Base-by-base conservation (phyloP, 1,284 basidiomycete species). In the Termitomyces sp. region DNA sequence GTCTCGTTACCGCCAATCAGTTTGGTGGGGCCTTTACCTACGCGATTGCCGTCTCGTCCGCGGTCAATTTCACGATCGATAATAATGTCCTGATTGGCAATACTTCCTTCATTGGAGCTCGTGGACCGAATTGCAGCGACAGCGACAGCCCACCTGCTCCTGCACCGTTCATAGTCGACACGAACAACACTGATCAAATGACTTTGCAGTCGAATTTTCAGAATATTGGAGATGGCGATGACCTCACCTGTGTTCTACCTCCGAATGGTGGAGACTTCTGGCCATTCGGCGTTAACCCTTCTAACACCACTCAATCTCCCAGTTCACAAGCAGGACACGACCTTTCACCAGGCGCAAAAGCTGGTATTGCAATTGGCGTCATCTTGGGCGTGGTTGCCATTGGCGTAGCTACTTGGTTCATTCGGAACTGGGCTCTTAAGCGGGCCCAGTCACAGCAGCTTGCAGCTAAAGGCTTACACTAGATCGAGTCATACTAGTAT, bases 11-110 rank as follows among this genome's bases (percentile, higher is more conserved):
- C 28, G 72, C 83, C 66, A 93, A 94, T 69, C 66, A 68, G 24
- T 71, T 93, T 46, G 78, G 80, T 9, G 90, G 90, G 8, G 88
- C 86, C 10, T 87, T 88, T 59, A 81, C 80, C 46, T 87, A 82
- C 62, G 83, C 75, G 43, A 80, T 90, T 16, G 88, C 83, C 10
- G 73, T 89, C 38, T 77, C 77, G 16, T 81, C 81, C 6, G 83
- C 85, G 3, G 64, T 63, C 14, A 81, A 88, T 63, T 91, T 90
- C 65, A 83, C 80, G 0, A 74, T 92, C 26, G 67, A 78, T 52
- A 76, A 78, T 62, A 91, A 91, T 66, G 60, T 69, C 2, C 72
- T 93, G 42, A 50, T 79, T 11, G 86, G 83, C 11, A 91, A 91
- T 65, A 83, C 82, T 3, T 82, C 86, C 4, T 92, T 91, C 67